phyloP scores from a whole-genome alignment of 352 stramenopile genomes.

The Plasmopara muralis region DNA sequence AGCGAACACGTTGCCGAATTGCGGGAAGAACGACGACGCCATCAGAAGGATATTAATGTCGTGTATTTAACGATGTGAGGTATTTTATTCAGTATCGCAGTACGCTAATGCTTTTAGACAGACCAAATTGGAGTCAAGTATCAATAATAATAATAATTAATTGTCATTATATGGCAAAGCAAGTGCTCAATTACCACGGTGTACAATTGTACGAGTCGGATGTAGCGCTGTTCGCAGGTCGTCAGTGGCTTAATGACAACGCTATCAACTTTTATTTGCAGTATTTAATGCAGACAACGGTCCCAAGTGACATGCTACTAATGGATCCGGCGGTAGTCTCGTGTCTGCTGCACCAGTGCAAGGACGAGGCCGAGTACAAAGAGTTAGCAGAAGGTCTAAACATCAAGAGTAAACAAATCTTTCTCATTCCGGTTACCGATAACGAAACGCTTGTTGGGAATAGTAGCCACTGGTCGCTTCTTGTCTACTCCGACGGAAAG shows the following conservation, averaged over 20 bases:
- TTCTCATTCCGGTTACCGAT: slow-evolving; percentile 66
- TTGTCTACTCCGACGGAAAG: slow-evolving; percentile 33
- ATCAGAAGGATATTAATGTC: slow-evolving; percentile 3
- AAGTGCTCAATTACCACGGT: slow-evolving; percentile 76
- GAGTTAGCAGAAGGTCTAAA: slow-evolving; percentile 47
- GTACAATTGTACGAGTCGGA: slow-evolving; percentile 79
- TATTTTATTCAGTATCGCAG: too few species aligned
- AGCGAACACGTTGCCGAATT: slow-evolving; percentile 77
- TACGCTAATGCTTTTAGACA: too few species aligned
- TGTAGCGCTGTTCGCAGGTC: slow-evolving; percentile 51
- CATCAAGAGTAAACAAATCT: slow-evolving; percentile 34
- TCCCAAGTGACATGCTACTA: slow-evolving; percentile 38
- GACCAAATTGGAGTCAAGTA: too few species aligned
- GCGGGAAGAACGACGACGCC: slow-evolving; percentile 71
- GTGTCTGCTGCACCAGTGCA: slow-evolving; percentile 76
- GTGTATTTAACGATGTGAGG: too few species aligned
- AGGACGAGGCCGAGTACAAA: slow-evolving; percentile 69
- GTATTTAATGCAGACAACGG: slow-evolving; percentile 42
- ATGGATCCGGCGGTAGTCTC: slow-evolving; percentile 75
- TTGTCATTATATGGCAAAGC: slow-evolving; percentile 22
- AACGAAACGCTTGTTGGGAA: slow-evolving; percentile 46
- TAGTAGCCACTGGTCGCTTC: slow-evolving; percentile 72
- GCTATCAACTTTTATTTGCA: slow-evolving; percentile 82
- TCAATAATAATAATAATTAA: neutral
- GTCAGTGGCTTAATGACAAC: slow-evolving; percentile 80